phyloP scores from a whole-genome alignment of 768 basidiomycete genomes.

The Termitomyces sp. region DNA sequence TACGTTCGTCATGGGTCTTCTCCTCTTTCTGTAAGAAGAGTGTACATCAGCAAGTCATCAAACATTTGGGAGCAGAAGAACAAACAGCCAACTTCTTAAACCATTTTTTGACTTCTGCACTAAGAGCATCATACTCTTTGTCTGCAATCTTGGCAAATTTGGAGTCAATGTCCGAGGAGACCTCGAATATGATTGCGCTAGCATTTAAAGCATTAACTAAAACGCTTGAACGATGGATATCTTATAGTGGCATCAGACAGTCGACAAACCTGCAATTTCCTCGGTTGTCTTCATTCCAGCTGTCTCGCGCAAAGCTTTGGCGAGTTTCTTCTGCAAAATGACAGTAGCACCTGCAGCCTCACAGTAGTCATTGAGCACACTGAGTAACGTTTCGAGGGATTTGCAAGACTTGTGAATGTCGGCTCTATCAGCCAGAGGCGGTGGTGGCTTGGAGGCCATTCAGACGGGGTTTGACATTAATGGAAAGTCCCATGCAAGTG shows the following conservation, averaged over 20 bases:
- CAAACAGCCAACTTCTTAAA: conserved; percentile 79
- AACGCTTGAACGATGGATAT: not conserved
- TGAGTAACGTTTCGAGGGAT: conserved; percentile 64
- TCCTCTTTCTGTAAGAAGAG: conserved; percentile 68
- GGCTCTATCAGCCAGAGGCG: conserved; percentile 51
- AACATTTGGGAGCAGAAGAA: not conserved
- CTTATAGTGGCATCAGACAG: not conserved
- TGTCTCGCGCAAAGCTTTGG: conserved; percentile 66
- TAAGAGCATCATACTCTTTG: conserved; percentile 66
- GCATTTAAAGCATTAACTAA: conserved; percentile 67
- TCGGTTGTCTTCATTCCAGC: conserved; percentile 56
- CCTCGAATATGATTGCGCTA: conserved; percentile 65
- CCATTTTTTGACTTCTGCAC: conserved; percentile 77
- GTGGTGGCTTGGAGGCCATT: conserved; percentile 14
- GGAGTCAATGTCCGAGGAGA: conserved; percentile 62
- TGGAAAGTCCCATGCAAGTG: too few relatives aligned
- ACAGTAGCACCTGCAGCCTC: conserved; percentile 64
- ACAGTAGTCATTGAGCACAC: conserved; percentile 69
- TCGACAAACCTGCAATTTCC: conserved; percentile 56
- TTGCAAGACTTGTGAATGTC: conserved; percentile 84
- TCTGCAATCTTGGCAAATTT: conserved; percentile 76
- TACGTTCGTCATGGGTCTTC: conserved; percentile 69
- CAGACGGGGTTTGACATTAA: not conserved
- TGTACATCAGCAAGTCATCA: not conserved
- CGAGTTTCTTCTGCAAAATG: conserved; percentile 69